phyloP scores from a whole-genome alignment of 768 basidiomycete genomes.

The Coprinellus micaceus region DNA sequence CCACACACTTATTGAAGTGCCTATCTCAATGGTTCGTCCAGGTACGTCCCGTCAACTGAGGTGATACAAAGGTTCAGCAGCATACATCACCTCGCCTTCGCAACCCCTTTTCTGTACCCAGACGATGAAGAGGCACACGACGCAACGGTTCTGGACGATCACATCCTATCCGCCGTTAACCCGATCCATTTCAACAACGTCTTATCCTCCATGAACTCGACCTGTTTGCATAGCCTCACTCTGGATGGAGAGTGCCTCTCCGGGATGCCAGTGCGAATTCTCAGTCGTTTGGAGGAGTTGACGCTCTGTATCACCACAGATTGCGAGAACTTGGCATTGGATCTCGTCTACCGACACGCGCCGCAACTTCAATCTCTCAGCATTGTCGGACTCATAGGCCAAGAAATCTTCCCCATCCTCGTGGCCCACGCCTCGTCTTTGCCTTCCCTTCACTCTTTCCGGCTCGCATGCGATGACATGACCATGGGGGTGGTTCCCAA shows the following conservation, averaged over 20 bases:
- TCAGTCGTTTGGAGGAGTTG: constrained; percentile 27
- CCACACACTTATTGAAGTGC: background rate
- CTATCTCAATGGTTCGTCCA: constrained; percentile 15
- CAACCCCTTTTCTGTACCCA: constrained; percentile 32
- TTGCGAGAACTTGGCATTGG: constrained; percentile 27
- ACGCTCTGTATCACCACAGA: constrained; percentile 29
- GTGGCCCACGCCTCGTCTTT: constrained; percentile 25
- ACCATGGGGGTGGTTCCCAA: constrained; percentile 11
- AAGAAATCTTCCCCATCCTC: constrained; percentile 27
- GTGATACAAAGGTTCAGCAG: constrained; percentile 24
- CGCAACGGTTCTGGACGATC: constrained; percentile 13
- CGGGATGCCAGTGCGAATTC: constrained; percentile 30
- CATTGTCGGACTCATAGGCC: constrained; percentile 30
- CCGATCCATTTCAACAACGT: constrained; percentile 13
- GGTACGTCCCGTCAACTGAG: constrained; percentile 18
- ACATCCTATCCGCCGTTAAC: constrained; percentile 10
- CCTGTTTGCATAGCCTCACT: constrained; percentile 20
- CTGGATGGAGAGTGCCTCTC: constrained; percentile 26
- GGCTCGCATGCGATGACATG: constrained; percentile 28
- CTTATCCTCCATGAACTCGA: constrained; percentile 12
- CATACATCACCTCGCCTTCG: constrained; percentile 24
- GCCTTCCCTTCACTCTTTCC: constrained; percentile 33
- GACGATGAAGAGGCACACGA: constrained; percentile 29
- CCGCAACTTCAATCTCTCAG: constrained; percentile 33
- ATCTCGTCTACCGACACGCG: constrained; percentile 33